Evolutionary conservation across 306 rosid genomes (phyloP).

Genomic region (Cicer yamashitae): DNA sequence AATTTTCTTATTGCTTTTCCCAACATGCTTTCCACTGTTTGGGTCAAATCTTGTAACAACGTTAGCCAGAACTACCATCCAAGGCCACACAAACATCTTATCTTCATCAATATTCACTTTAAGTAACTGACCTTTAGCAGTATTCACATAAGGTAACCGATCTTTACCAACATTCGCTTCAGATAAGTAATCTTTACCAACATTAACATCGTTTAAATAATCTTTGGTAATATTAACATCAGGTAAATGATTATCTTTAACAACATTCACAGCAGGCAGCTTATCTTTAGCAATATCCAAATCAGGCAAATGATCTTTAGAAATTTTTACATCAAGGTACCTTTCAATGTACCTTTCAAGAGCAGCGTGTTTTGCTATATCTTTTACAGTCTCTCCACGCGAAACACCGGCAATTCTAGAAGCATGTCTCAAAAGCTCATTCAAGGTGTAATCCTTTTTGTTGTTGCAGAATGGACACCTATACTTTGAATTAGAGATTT

Average conservation of each 20-base stretch:
- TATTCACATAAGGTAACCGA: neutral
- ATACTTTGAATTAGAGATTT: slow-evolving; percentile 53
- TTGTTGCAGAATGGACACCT: slow-evolving; percentile 70
- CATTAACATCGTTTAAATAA: neutral
- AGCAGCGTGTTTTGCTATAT: slow-evolving; percentile 66
- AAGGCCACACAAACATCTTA: slow-evolving; percentile 69
- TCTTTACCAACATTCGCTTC: neutral
- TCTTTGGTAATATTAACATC: neutral
- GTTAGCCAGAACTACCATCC: slow-evolving; percentile 77
- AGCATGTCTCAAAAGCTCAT: slow-evolving; percentile 69
- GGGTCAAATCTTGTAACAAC: slow-evolving; percentile 48
- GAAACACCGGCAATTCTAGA: slow-evolving; percentile 39
- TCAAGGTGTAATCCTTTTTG: slow-evolving; percentile 44
- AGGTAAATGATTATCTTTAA: slow-evolving; percentile 1
- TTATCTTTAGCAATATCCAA: neutral
- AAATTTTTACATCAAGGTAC: neutral
- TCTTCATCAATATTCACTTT: slow-evolving; percentile 13
- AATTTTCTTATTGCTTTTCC: slow-evolving; percentile 68
- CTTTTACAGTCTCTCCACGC: slow-evolving; percentile 41
- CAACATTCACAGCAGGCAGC: neutral
- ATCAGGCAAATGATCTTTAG: neutral
- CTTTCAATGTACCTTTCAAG: slow-evolving; percentile 55
- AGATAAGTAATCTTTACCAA: neutral
- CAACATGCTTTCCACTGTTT: slow-evolving; percentile 59
- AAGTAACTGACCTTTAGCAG: neutral